A percentile compares a stretch with the other conserved stretches of the same genome.
phyloP scores from a whole-genome alignment of 2,329 filamentous ascomycete genomes.

The Fusarium avenaceum region DNA sequence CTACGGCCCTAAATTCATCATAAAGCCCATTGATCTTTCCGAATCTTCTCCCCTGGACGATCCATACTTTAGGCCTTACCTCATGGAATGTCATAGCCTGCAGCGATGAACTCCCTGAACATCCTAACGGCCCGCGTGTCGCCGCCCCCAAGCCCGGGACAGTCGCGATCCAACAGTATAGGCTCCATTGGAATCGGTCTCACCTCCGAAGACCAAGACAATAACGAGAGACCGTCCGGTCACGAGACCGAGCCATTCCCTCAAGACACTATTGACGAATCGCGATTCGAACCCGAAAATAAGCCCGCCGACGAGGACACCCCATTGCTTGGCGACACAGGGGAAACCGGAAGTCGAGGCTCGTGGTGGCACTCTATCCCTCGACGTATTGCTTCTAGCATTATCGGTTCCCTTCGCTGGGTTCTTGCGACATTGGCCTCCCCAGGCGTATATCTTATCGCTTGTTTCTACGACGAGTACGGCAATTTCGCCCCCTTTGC shows the following conservation, averaged over 20 bases:
- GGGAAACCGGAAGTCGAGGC: slow-evolving; percentile 55
- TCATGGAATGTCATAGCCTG: slow-evolving; percentile 68
- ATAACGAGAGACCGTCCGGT: slow-evolving; percentile 52
- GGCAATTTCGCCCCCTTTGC: slow-evolving; percentile 83
- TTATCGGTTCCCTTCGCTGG: slow-evolving; percentile 83
- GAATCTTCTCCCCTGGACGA: slow-evolving; percentile 7
- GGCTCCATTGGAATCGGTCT: slow-evolving; percentile 65
- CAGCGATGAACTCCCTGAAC: slow-evolving; percentile 96
- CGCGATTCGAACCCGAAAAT: slow-evolving; percentile 56
- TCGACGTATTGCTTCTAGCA: slow-evolving; percentile 76
- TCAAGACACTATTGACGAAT: slow-evolving; percentile 55
- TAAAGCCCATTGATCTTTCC: not conserved
- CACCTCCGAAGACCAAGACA: slow-evolving; percentile 56
- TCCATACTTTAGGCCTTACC: slow-evolving; percentile 32
- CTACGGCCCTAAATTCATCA: not conserved
- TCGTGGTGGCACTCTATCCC: slow-evolving; percentile 71
- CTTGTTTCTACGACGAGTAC: slow-evolving; percentile 84
- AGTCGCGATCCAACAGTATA: slow-evolving; percentile 73
- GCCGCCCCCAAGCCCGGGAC: slow-evolving; percentile 67
- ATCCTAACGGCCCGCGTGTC: slow-evolving; percentile 89
- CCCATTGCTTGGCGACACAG: slow-evolving; percentile 65
- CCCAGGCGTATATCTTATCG: slow-evolving; percentile 85
- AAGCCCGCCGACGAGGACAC: slow-evolving; percentile 76
- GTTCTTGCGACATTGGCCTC: slow-evolving; percentile 82
- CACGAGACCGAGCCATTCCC: slow-evolving; percentile 54